Evolutionary conservation across 2,329 filamentous ascomycete genomes (phyloP), one percentile per base, ranked within the genome.

Genomic region (Fusarium clavum): DNA sequence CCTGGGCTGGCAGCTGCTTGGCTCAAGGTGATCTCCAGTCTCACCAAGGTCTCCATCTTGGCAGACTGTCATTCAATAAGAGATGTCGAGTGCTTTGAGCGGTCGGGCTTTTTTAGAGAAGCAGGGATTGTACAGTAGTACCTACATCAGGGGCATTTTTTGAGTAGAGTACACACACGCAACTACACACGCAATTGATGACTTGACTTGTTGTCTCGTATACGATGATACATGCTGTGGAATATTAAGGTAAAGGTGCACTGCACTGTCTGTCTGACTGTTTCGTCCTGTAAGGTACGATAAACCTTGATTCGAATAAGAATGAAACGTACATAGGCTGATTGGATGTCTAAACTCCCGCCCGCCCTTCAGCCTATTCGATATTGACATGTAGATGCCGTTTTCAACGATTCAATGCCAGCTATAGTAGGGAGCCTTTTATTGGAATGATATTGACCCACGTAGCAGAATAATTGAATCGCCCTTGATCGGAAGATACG

Each of bases 371-470:
- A 60, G 20, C 27, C 46, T 45, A 40, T 53, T 53, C 24, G 34
- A 22, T 53, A 43, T 41, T 22, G 49, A 22, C 27, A 43, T 41
- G n/a, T 14, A n/a, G 32, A 40, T 34, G 24, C 48, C 20, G 32
- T 13, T 30, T 51, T 40, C 12, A 40, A 46, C 41, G 59, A 61
- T 61, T 51, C 54, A 61, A 52, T n/a, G 51, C 57, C 44, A 24
- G 43, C 30, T 46, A 52, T 55, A 51, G 43, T 46, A 64, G 47
- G 64, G 62, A 64, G 57, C 34, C 38, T 30, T 20, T 22, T 45
- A 45, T 69, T 71, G 64, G 68, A 70, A 71, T 71, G 68, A 48
- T 49, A 64, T 61, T 61, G 68, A 48, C 54, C 67, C 67, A 70
- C 48, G 67, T 68, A 53, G 64, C 52, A 61, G 47, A 24, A 57